Conservation (phyloP, 2,329 filamentous ascomycete genomes). For the Trichoderma pleuroti region DNA sequence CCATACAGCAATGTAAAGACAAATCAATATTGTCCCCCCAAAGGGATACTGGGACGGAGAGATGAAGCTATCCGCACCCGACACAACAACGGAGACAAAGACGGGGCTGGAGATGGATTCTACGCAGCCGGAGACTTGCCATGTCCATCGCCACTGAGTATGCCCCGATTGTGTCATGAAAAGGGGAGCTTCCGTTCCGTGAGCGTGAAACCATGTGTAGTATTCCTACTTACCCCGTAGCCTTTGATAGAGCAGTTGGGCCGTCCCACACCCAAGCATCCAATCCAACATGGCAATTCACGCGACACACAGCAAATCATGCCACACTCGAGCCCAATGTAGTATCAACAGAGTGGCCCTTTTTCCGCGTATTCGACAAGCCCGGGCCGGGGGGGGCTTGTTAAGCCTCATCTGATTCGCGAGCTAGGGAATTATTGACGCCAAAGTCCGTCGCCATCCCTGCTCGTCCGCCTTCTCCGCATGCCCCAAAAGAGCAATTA, state of each 20-base stretch:
- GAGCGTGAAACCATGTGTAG: background rate
- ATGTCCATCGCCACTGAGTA: background rate
- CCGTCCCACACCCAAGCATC: background rate
- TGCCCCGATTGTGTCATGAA: background rate
- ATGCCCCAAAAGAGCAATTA: constrained; percentile 7
- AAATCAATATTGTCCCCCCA: background rate
- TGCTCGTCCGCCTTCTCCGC: constrained; percentile 5
- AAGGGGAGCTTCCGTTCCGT: background rate
- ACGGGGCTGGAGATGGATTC: background rate
- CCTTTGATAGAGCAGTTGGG: background rate
- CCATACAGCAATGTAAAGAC: background rate
- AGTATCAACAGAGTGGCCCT: background rate
- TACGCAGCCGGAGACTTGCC: background rate
- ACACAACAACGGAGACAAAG: background rate
- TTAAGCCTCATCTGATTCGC: background rate
- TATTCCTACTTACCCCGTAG: background rate
- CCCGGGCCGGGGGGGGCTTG: background rate
- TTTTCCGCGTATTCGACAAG: background rate
- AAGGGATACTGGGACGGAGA: background rate
- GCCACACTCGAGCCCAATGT: background rate
- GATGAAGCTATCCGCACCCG: constrained; percentile 1
- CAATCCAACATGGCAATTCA: background rate
- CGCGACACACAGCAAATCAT: background rate
- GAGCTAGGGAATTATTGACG: background rate
- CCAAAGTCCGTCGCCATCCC: background rate